Percentiles rank a stretch among this genome's conserved stretches.
These are phyloP conservation scores for Dioszegia hungarica DNA, from an alignment of 768 basidiomycete species.

Conservation along the genomic window DNA sequence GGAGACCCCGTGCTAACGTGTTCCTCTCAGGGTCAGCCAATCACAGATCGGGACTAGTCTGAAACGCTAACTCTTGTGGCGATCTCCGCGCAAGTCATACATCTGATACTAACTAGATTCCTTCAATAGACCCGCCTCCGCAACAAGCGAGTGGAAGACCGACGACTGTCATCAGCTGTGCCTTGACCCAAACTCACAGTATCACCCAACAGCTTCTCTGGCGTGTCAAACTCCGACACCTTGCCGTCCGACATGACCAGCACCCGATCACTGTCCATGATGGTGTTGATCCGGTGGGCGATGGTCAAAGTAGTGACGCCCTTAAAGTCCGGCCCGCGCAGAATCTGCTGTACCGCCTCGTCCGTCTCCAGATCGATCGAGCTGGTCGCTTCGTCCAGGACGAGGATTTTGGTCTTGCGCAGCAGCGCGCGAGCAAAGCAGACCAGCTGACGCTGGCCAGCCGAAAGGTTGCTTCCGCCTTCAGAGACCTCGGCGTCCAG, in stretches of 20 bases:
- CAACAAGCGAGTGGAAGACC: constrained; percentile 31
- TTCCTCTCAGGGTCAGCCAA: no score
- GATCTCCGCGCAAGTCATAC: not conserved
- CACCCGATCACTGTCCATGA: constrained; percentile 72
- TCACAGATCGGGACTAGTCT: no score
- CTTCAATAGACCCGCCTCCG: constrained; percentile 34
- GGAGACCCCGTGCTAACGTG: no score
- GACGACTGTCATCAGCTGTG: constrained; percentile 10
- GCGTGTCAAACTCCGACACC: constrained; percentile 76
- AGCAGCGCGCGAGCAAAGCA: constrained; percentile 84
- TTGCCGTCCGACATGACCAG: constrained; percentile 77
- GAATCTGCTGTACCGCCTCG: constrained; percentile 78
- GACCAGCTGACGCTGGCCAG: constrained; percentile 80
- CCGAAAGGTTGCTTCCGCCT: constrained; percentile 56
- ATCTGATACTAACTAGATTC: not conserved
- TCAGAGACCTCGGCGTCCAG: constrained; percentile 46
- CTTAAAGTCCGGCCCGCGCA: constrained; percentile 70
- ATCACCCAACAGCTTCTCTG: constrained; percentile 61
- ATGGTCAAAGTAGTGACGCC: constrained; percentile 73
- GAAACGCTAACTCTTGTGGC: not conserved
- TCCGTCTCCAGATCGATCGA: constrained; percentile 90
- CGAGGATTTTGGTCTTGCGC: constrained; percentile 77
- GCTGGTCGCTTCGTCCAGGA: constrained; percentile 88
- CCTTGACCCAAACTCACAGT: constrained; percentile 4
- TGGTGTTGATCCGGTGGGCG: constrained; percentile 53